Evolutionary conservation across 148 eudicot genomes (phyloP).

Genomic region (Arbutus unedo): DNA sequence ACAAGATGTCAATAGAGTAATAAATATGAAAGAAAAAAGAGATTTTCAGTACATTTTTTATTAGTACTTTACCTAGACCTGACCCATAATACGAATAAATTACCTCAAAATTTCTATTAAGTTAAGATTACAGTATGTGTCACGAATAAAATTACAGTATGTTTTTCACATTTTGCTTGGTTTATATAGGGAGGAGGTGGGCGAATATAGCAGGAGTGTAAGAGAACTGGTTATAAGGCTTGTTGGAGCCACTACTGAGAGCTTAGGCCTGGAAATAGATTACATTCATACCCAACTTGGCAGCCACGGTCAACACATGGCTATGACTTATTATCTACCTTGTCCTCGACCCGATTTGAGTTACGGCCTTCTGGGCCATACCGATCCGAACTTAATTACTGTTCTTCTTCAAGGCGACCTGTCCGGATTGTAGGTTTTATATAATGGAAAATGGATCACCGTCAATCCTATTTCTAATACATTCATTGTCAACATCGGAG

Average conservation of each 20-base stretch:
- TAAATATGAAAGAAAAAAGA: too few relatives aligned
- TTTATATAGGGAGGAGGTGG: conserved; percentile 14
- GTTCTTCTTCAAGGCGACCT: conserved; percentile 27
- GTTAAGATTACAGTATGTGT: too few relatives aligned
- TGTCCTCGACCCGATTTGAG: conserved; percentile 28
- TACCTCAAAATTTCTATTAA: too few relatives aligned
- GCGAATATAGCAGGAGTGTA: conserved; percentile 19
- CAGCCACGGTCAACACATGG: conserved; percentile 28
- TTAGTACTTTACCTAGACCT: too few relatives aligned
- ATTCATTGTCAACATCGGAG: conserved; percentile 24
- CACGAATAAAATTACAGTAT: too few relatives aligned
- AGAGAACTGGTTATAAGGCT: conserved; percentile 16
- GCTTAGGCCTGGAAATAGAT: conserved; percentile 18
- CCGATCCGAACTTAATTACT: conserved; percentile 23
- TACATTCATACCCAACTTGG: conserved; percentile 16
- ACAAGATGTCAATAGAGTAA: too few relatives aligned
- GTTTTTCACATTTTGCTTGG: too few relatives aligned
- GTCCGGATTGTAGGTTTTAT: conserved; percentile 23
- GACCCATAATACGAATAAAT: too few relatives aligned
- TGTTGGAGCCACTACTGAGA: conserved; percentile 21
- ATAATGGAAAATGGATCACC: conserved; percentile 15
- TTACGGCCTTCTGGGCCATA: conserved; percentile 19
- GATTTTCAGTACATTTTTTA: too few relatives aligned
- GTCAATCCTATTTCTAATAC: conserved; percentile 24
- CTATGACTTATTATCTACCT: conserved; percentile 24